Evolutionary conservation across 306 rosid genomes (phyloP).

Genomic region (Pyrus betulifolia): DNA sequence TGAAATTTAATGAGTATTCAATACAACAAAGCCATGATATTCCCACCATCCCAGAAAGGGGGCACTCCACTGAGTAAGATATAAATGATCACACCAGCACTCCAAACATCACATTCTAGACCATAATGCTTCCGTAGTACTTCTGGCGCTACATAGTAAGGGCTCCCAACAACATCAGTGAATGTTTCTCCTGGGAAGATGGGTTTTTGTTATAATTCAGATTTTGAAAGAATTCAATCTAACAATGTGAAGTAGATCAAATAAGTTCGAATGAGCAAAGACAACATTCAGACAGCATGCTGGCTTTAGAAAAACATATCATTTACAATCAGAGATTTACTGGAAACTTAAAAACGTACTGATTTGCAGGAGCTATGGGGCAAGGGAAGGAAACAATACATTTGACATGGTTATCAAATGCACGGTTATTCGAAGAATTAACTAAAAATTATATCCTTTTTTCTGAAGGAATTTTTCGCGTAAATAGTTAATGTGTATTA

Average conservation of each 20-base stretch:
- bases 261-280: conserved; percentile 5
- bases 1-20: not conserved
- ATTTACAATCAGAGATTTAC: not conserved
- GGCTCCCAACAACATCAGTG: conserved; percentile 93
- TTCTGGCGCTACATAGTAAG: conserved; percentile 99
- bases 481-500: not conserved
- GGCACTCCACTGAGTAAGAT: conserved; percentile 93
- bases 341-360: too few species aligned
- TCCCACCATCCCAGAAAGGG: conserved; percentile 96
- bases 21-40: conserved; percentile 3
- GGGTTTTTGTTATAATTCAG: conserved; percentile 17
- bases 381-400: not conserved
- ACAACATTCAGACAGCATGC: not conserved
- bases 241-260: not conserved
- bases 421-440: not conserved
- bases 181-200: conserved; percentile 69
- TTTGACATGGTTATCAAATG: not conserved
- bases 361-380: not conserved
- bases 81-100: conserved; percentile 94
- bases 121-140: conserved; percentile 82
- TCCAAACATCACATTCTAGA: conserved; percentile 92
- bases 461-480: not conserved
- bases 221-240: not conserved
- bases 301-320: not conserved
- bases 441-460: not conserved